Conservation (phyloP, 1,284 basidiomycete species). For the Pseudozyma pruni region DNA sequence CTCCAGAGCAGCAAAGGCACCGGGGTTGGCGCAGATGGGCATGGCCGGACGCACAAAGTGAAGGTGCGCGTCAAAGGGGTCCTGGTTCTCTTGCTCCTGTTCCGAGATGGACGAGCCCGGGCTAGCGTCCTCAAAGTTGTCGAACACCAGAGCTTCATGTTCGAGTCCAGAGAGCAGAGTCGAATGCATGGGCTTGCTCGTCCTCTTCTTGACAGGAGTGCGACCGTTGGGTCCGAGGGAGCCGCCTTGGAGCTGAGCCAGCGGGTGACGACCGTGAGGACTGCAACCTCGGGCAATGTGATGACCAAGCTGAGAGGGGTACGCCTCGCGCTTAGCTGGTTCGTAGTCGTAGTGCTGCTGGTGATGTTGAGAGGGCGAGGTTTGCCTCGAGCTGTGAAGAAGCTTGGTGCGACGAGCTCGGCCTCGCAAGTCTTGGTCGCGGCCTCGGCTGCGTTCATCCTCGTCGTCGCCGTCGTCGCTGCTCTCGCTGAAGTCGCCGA, state of each 20-base stretch:
- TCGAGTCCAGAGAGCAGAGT: constrained; percentile 13
- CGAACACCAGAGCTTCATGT: constrained; percentile 41
- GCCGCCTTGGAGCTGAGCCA: neutral
- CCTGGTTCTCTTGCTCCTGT: constrained; percentile 14
- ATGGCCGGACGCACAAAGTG: constrained; percentile 42
- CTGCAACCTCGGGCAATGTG: constrained; percentile 3
- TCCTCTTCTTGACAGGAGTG: neutral
- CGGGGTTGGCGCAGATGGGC: constrained; percentile 30
- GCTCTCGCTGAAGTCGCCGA: constrained; percentile 22
- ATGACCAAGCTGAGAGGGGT: constrained; percentile 1
- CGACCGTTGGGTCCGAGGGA: neutral
- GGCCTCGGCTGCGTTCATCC: neutral
- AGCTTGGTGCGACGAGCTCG: constrained; percentile 28
- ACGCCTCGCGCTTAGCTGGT: neutral
- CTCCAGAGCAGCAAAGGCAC: constrained; percentile 21
- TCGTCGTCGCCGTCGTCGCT: constrained; percentile 19
- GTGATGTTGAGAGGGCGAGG: constrained; percentile 1
- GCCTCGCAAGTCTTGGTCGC: constrained; percentile 8
- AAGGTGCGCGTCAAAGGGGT: constrained; percentile 23
- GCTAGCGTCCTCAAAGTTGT: constrained; percentile 41
- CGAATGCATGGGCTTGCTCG: neutral
- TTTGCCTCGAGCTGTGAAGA: constrained; percentile 10
- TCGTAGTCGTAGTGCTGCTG: constrained; percentile 8
- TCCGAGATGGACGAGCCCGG: constrained; percentile 19
- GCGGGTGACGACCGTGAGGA: constrained; percentile 2